phyloP scores from a whole-genome alignment of 139 green algal species.

The Chlamydomonas eustigma region DNA sequence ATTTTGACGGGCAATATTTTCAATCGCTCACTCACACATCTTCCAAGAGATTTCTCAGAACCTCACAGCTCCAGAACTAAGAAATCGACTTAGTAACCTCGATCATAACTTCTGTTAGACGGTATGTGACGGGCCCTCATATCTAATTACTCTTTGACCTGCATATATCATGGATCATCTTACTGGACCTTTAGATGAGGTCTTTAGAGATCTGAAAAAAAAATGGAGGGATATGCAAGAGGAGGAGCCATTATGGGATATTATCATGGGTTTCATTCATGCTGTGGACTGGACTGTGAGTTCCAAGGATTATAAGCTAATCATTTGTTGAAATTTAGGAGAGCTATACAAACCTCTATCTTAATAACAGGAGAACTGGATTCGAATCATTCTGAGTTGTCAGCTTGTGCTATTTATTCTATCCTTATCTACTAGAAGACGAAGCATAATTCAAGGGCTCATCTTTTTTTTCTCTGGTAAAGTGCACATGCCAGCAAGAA shows the following conservation, averaged over 20 bases:
- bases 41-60: too few species aligned
- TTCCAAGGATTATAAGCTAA: background rate
- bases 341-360: background rate
- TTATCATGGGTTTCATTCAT: conserved; percentile 34
- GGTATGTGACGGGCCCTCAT: background rate
- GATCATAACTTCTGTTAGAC: too few species aligned
- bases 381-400: conserved; percentile 14
- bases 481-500: background rate
- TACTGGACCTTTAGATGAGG: conserved; percentile 24
- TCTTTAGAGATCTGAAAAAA: conserved; percentile 29
- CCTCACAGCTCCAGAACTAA: too few species aligned
- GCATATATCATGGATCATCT: conserved; percentile 30
- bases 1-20: too few species aligned
- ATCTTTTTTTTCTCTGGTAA: conserved; percentile 25
- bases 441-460: background rate
- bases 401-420: conserved; percentile 18
- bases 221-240: conserved; percentile 32
- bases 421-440: conserved; percentile 14
- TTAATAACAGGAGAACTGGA: conserved; percentile 36
- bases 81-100: too few species aligned
- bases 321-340: background rate
- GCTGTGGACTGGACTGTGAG: conserved; percentile 39
- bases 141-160: background rate
- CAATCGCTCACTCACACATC: too few species aligned
- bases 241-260: conserved; percentile 24